Evolutionary conservation across 306 rosid genomes (phyloP).

Genomic region (Mucuna pruriens): DNA sequence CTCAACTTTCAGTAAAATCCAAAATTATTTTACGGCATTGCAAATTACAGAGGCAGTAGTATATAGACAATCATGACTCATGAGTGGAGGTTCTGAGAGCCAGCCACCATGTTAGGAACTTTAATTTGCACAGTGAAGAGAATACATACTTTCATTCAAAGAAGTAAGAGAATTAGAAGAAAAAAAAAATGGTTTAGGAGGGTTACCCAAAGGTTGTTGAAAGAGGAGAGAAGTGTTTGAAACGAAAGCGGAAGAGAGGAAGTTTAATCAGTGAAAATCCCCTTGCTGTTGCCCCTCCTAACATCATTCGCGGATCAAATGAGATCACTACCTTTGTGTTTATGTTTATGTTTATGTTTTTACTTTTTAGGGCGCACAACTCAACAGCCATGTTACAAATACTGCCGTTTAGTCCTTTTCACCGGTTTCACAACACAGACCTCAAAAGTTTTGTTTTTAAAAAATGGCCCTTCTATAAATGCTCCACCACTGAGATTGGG

Average conservation of each 20-base stretch:
- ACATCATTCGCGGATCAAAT: not conserved
- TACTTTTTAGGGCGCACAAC: not conserved
- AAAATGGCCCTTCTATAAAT: not conserved
- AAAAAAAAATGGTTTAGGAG: not conserved
- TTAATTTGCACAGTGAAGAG: not conserved
- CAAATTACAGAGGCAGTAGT: not conserved
- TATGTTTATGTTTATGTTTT: too few relatives aligned
- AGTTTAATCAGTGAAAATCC: slow-evolving; percentile 13
- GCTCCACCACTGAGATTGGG: too few relatives aligned
- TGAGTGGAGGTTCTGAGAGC: not conserved
- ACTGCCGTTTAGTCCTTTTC: not conserved
- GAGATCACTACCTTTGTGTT: not conserved
- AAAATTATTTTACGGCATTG: not conserved
- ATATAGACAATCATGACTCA: not conserved
- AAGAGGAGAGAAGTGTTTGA: slow-evolving; percentile 26
- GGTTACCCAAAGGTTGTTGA: slow-evolving; percentile 29
- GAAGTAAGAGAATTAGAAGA: not conserved
- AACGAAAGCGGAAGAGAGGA: slow-evolving; percentile 22
- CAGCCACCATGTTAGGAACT: not conserved
- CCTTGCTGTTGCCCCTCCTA: not conserved
- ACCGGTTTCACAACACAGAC: not conserved
- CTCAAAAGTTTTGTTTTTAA: not conserved
- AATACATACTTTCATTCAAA: not conserved
- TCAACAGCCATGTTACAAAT: not conserved
- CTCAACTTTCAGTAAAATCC: not conserved